Evolutionary conservation across 176 grass and related monocot species (phyloP).

Genomic region (Oryza nivara): DNA sequence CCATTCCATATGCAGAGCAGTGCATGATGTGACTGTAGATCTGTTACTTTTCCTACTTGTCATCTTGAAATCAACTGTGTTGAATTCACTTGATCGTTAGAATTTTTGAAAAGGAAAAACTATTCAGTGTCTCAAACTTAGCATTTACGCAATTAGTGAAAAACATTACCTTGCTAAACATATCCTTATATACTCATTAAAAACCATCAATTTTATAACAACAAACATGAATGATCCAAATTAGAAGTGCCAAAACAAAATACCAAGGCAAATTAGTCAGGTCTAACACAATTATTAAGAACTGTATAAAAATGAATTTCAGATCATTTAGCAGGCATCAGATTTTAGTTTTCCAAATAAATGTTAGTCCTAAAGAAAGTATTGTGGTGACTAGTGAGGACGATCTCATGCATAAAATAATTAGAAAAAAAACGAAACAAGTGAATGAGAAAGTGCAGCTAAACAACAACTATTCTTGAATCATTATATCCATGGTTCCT

Average conservation of each 20-base stretch:
- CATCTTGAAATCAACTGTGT: slow-evolving; percentile 82
- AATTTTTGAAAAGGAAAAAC: slow-evolving; percentile 49
- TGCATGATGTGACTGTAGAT: slow-evolving; percentile 51
- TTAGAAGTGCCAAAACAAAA: not conserved
- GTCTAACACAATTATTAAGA: not conserved
- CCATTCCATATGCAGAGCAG: slow-evolving; percentile 91
- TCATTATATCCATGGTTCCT: not conserved
- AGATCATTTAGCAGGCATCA: not conserved
- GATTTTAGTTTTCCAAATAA: slow-evolving; percentile 7
- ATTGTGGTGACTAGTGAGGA: not conserved
- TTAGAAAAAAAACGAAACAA: not conserved
- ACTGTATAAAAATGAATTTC: not conserved
- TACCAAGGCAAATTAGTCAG: not conserved
- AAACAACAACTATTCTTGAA: slow-evolving; percentile 7
- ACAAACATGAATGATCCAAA: slow-evolving; percentile 17
- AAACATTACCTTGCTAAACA: slow-evolving; percentile 14
- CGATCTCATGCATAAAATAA: not conserved
- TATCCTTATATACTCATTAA: not conserved
- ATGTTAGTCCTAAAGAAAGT: slow-evolving; percentile 12
- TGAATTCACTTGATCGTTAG: slow-evolving; percentile 59
- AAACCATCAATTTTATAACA: slow-evolving; percentile 22
- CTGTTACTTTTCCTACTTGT: slow-evolving; percentile 74
- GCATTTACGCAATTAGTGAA: slow-evolving; percentile 31
- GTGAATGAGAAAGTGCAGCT: not conserved
- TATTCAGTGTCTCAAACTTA: slow-evolving; percentile 34